A percentile compares a stretch with the other conserved stretches of the same genome.
Conservation (phyloP, 2,329 filamentous ascomycete genomes). For the Eutypella sp. region DNA sequence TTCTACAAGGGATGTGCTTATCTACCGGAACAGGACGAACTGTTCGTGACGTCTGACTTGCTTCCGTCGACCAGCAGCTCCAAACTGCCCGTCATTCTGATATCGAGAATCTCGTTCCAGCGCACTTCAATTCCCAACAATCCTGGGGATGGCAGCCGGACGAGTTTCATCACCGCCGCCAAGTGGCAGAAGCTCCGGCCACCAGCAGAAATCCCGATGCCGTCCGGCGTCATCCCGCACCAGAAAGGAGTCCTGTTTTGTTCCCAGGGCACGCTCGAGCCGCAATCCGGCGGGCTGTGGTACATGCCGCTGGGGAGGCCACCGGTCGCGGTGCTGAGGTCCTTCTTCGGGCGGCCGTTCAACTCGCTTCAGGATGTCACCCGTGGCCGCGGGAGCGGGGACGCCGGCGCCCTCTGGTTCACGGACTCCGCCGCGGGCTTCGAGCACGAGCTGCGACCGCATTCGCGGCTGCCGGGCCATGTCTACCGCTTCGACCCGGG, state of each 20-base stretch:
- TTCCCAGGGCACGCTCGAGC: conserved; percentile 30
- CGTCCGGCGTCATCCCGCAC: conserved; percentile 38
- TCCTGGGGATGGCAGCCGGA: neutral
- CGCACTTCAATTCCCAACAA: conserved; percentile 3
- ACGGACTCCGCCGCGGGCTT: conserved; percentile 42
- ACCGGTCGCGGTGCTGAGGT: conserved; percentile 33
- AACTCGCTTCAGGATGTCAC: conserved; percentile 42
- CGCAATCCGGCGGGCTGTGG: conserved; percentile 22
- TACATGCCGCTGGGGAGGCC: conserved; percentile 29
- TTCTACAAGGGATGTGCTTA: conserved; percentile 43
- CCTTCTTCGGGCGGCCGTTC: conserved; percentile 40
- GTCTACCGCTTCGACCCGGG: conserved; percentile 42
- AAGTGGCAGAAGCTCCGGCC: conserved; percentile 38
- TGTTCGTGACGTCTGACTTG: conserved; percentile 42
- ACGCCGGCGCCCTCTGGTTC: conserved; percentile 44
- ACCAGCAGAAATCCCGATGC: conserved; percentile 39
- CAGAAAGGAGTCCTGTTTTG: conserved; percentile 36
- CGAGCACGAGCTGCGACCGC: conserved; percentile 38
- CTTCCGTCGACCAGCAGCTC: conserved; percentile 33
- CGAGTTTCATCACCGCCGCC: conserved; percentile 22
- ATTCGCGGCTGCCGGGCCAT: conserved; percentile 40
- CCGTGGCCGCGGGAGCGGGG: conserved; percentile 30
- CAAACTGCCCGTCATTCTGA: conserved; percentile 37
- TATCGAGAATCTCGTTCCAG: conserved; percentile 32
- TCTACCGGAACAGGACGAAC: conserved; percentile 32